Conservation (phyloP, 305 asterid species). For the Fraxinus velutina region DNA sequence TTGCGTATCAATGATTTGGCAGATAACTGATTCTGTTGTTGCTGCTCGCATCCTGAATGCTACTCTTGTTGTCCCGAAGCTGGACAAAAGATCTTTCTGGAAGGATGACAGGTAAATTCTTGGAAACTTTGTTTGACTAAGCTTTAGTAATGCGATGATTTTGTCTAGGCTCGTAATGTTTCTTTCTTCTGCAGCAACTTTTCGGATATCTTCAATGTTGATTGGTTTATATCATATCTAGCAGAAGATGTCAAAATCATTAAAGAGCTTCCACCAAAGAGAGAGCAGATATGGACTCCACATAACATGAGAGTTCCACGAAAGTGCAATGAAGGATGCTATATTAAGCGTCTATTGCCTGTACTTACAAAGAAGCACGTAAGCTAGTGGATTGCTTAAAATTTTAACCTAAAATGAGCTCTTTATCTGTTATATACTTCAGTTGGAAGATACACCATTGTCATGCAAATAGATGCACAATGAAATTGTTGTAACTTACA, state of each 20-base stretch:
- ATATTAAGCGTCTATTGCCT: slow-evolving; percentile 67
- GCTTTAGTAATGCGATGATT: slow-evolving; percentile 16
- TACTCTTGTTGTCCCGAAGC: slow-evolving; percentile 81
- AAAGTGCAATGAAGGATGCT: slow-evolving; percentile 82
- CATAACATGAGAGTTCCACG: slow-evolving; percentile 86
- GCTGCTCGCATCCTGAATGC: slow-evolving; percentile 98
- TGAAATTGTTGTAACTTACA: slow-evolving; percentile 2
- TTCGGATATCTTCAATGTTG: slow-evolving; percentile 79
- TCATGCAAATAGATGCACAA: neutral
- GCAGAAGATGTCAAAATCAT: slow-evolving; percentile 68
- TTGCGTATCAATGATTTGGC: slow-evolving; percentile 19
- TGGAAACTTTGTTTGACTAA: neutral
- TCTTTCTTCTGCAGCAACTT: slow-evolving; percentile 70
- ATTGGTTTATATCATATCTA: slow-evolving; percentile 76
- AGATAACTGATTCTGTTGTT: slow-evolving; percentile 98
- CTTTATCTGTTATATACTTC: slow-evolving; percentile 4
- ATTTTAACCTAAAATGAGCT: neutral
- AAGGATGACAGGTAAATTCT: slow-evolving; percentile 76
- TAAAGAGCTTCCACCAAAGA: slow-evolving; percentile 75
- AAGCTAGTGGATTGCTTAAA: slow-evolving; percentile 25
- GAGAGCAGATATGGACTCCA: slow-evolving; percentile 71
- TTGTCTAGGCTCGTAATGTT: slow-evolving; percentile 24
- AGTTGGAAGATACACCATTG: neutral
- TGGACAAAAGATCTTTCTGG: slow-evolving; percentile 94
- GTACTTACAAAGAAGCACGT: slow-evolving; percentile 59